phyloP scores from a whole-genome alignment of 177 flowering plant species.

The Vitis hybrid region DNA sequence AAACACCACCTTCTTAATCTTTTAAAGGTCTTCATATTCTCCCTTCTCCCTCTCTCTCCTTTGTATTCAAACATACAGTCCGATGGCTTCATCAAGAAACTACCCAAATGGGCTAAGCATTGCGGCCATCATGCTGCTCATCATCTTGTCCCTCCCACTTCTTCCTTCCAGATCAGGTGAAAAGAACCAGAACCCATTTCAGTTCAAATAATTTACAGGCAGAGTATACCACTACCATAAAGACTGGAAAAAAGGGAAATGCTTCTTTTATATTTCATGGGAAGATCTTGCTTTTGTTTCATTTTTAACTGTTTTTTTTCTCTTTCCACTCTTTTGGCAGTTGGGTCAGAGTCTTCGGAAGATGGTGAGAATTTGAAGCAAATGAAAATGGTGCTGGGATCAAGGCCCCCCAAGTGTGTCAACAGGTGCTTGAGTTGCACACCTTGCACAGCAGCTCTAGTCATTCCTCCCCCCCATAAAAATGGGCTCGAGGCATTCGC shows the following conservation, averaged over 20 bases:
- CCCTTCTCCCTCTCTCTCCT: neutral
- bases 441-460: slow-evolving; percentile 33
- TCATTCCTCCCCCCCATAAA: slow-evolving; percentile 31
- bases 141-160: slow-evolving; percentile 23
- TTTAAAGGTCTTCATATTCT: too few species aligned
- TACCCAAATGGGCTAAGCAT: slow-evolving; percentile 4
- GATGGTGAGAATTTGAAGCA: slow-evolving; percentile 9
- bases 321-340: slow-evolving; percentile 1
- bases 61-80: neutral
- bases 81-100: slow-evolving; percentile 30
- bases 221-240: neutral
- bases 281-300: too few species aligned
- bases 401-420: slow-evolving; percentile 33
- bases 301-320: neutral
- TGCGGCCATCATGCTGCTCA: slow-evolving; percentile 12
- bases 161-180: slow-evolving; percentile 39
- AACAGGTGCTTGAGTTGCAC: slow-evolving; percentile 29
- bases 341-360: neutral
- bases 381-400: slow-evolving; percentile 27
- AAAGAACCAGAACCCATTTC: neutral
- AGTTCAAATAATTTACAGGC: neutral
- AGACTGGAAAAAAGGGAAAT: too few species aligned
- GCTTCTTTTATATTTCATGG: too few species aligned
- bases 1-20: too few species aligned
- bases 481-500: slow-evolving; percentile 5